These are phyloP conservation scores for Russula earlei DNA, from an alignment of 768 basidiomycete species.

Conservation along the genomic window DNA sequence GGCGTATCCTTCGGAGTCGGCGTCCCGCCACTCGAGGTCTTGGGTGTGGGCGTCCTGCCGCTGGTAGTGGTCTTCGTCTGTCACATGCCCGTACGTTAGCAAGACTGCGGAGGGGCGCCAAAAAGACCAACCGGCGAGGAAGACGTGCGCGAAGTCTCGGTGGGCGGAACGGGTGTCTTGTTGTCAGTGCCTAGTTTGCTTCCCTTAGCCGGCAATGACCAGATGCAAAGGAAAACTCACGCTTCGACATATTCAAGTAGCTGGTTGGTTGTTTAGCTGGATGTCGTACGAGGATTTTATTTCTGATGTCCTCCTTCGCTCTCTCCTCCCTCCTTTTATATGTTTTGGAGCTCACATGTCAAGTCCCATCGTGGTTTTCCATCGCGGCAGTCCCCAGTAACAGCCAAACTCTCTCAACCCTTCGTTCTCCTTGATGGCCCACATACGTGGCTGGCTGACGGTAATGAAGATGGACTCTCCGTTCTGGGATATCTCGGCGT, in stretches of 20 bases:
- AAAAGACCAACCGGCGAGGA: background rate
- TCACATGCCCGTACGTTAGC: background rate
- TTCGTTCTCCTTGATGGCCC: background rate
- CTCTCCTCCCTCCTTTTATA: slow-evolving; percentile 1
- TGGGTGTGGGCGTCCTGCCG: background rate
- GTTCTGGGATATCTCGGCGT: slow-evolving; percentile 9
- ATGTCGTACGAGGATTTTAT: slow-evolving; percentile 3
- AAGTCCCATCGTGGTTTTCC: background rate
- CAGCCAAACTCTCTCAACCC: slow-evolving; percentile 12
- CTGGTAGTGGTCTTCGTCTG: background rate
- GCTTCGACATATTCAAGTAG: slow-evolving; percentile 6
- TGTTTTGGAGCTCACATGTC: background rate
- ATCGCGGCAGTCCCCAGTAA: background rate
- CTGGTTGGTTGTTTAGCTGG: slow-evolving; percentile 1
- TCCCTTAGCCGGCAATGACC: background rate
- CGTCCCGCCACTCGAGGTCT: background rate
- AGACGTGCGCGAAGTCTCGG: background rate
- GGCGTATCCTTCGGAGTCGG: background rate
- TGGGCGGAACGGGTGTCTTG: background rate
- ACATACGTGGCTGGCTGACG: slow-evolving; percentile 9
- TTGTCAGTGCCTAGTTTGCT: background rate
- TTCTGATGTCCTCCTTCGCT: background rate
- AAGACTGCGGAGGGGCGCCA: background rate
- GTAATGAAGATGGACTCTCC: background rate
- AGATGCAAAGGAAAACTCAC: slow-evolving; percentile 2